Conservation (phyloP, 2,329 filamentous ascomycete species). For the Lanzia echinophila region DNA sequence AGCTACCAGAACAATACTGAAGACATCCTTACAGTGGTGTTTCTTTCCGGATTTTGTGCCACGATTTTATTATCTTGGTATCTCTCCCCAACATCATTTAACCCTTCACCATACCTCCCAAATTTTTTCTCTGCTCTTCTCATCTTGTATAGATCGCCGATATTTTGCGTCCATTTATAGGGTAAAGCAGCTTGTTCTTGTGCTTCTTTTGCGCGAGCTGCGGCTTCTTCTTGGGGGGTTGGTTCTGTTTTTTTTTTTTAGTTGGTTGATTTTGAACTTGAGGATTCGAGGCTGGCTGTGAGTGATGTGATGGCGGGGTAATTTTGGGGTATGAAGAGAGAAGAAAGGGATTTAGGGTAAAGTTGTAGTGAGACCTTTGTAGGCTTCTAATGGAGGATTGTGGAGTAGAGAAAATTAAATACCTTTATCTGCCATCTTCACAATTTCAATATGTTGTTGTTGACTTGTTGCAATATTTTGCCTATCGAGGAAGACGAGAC, state of each 20-base stretch:
- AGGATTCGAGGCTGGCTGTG: too few relatives aligned
- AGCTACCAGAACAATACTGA: too few relatives aligned
- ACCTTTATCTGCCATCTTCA: constrained; percentile 25
- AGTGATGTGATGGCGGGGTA: constrained; percentile 5
- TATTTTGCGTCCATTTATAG: constrained; percentile 96
- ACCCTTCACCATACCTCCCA: too few relatives aligned
- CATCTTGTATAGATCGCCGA: constrained; percentile 78
- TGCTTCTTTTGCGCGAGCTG: constrained; percentile 62
- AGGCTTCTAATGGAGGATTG: background rate
- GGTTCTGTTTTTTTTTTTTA: constrained; percentile 17
- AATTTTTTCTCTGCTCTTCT: too few relatives aligned
- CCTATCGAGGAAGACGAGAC: background rate
- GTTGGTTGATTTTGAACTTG: background rate
- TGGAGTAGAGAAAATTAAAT: background rate
- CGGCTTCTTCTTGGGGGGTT: constrained; percentile 47
- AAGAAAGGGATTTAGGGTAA: too few relatives aligned
- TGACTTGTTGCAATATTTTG: background rate
- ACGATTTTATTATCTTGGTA: too few relatives aligned
- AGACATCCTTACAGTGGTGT: too few relatives aligned
- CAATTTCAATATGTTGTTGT: constrained; percentile 10
- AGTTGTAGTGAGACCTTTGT: too few relatives aligned
- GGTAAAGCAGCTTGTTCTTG: constrained; percentile 86
- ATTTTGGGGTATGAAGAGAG: background rate
- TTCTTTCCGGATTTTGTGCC: too few relatives aligned
- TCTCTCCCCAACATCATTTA: too few relatives aligned